A percentile compares a stretch with the other conserved stretches of the same genome.
Conservation (phyloP, 2,329 filamentous ascomycete species). For the Cordyceps tenuipes region DNA sequence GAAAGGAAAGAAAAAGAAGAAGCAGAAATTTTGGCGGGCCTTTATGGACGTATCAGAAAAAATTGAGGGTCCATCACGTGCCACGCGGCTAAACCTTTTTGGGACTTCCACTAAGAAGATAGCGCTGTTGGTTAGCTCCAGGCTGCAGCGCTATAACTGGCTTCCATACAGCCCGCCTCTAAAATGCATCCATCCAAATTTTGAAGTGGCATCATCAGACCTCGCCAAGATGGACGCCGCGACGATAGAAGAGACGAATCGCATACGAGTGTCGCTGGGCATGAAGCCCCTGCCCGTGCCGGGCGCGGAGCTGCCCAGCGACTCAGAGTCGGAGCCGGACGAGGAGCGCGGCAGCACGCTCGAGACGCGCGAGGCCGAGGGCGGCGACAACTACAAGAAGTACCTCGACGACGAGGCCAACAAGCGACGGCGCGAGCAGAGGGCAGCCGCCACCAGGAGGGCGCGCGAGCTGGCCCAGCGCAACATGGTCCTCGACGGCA, state of each 20-base stretch:
- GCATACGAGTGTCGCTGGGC: conserved; percentile 79
- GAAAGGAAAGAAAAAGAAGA: conserved; percentile 26
- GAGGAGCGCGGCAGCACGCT: conserved; percentile 74
- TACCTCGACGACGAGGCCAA: conserved; percentile 62
- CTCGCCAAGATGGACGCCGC: conserved; percentile 50
- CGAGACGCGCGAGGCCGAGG: conserved; percentile 66
- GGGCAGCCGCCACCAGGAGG: conserved; percentile 75
- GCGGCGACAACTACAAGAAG: conserved; percentile 64
- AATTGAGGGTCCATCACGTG: conserved; percentile 13
- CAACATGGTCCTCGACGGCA: conserved; percentile 67
- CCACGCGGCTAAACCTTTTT: conserved; percentile 1
- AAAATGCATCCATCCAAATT: neutral
- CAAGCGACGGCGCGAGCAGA: conserved; percentile 71
- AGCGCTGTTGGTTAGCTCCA: neutral
- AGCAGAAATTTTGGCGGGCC: conserved; percentile 27
- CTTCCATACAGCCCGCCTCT: neutral
- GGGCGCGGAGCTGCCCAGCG: conserved; percentile 46
- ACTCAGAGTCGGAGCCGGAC: conserved; percentile 40
- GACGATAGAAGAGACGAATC: conserved; percentile 88
- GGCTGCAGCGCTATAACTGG: neutral
- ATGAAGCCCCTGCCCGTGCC: conserved; percentile 84
- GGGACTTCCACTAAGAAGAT: neutral
- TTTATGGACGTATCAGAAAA: conserved; percentile 10
- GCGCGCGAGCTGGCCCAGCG: conserved; percentile 78
- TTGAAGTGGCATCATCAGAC: neutral